phyloP scores from a whole-genome alignment of 2,329 filamentous ascomycete genomes.

The Purpureocillium takamizusanense region DNA sequence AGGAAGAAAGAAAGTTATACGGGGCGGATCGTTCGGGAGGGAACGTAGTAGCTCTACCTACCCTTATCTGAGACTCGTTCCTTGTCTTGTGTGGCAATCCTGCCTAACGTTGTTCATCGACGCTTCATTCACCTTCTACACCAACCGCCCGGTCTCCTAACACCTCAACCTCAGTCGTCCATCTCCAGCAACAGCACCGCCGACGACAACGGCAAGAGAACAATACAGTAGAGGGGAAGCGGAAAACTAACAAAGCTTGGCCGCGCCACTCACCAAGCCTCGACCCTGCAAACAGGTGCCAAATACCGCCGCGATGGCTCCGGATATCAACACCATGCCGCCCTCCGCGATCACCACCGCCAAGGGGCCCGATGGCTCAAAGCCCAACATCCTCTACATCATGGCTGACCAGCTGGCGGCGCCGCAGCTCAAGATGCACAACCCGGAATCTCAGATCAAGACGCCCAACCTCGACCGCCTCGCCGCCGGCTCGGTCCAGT shows the following conservation, averaged over 20 bases:
- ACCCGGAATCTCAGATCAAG: constrained; percentile 79
- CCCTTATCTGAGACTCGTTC: constrained; percentile 12
- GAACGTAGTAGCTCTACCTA: constrained; percentile 12
- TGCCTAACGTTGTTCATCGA: constrained; percentile 3
- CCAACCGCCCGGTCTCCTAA: too few species aligned
- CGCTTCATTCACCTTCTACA: neutral
- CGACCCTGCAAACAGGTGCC: too few species aligned
- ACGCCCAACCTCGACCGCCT: constrained; percentile 83
- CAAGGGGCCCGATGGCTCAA: constrained; percentile 14
- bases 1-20: neutral
- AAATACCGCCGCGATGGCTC: constrained; percentile 44
- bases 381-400: constrained; percentile 58
- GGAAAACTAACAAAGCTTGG: too few species aligned
- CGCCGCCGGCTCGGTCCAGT: constrained; percentile 74
- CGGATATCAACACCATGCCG: constrained; percentile 65
- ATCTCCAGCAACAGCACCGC: too few species aligned
- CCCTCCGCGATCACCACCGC: constrained; percentile 34
- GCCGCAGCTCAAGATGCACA: constrained; percentile 85
- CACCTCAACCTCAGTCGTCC: too few species aligned
- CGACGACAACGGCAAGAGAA: too few species aligned
- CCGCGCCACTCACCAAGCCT: too few species aligned
- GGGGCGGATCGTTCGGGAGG: constrained; percentile 1
- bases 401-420: constrained; percentile 96
- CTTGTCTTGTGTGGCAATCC: constrained; percentile 8
- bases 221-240: too few species aligned